Evolutionary conservation across 1,139 yeast species (phyloP), one percentile per base, ranked within the genome.

Genomic region (Kurtzmaniella natalensis): DNA sequence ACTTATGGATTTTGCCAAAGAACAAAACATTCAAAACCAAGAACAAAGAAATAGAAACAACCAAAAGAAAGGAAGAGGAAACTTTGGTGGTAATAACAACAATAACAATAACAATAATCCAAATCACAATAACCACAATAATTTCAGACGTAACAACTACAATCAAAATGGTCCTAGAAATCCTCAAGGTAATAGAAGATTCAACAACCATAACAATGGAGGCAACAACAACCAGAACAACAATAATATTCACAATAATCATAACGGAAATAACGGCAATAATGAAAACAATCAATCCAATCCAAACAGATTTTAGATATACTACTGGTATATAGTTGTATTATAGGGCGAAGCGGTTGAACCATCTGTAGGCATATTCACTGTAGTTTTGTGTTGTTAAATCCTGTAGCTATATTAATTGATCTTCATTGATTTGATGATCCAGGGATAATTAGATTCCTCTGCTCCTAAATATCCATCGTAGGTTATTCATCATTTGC

Each of bases 1-100:
- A 47, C 54, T 84, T 39, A 86, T 88, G 70, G 95, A 86, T 47
- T 83, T 82, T 51, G 87, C 92, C 41, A 87, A 82, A 56, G 81
- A 72, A 45, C 79, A 78, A 47, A 72, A 73, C 46, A 63, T 72
- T 45, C 70, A 75, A 49, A 75, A 69, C 50, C 69, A 70, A 62
- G 76, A 74, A 41, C 72, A 71, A 45, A 59, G 73, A 47, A 64
- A 67, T 46, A 72, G 67, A 62, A 72, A 60, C 51, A 69, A 63
- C 38, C 64, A 61, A 49, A 65, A 69, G 52, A 63, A 76, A 49
- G 60, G 62, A 11, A 51, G 50, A 16, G 53, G 55, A 8, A 47
- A 48, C 26, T 43, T 38, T 41, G 44, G 48, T 32, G 42, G 49
- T 37, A 49, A 41, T 38, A 44, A 43, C 30, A 37, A 43, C 29